Conservation (phyloP, 495 filamentous ascomycete species). For the Penicillium mononematosum region DNA sequence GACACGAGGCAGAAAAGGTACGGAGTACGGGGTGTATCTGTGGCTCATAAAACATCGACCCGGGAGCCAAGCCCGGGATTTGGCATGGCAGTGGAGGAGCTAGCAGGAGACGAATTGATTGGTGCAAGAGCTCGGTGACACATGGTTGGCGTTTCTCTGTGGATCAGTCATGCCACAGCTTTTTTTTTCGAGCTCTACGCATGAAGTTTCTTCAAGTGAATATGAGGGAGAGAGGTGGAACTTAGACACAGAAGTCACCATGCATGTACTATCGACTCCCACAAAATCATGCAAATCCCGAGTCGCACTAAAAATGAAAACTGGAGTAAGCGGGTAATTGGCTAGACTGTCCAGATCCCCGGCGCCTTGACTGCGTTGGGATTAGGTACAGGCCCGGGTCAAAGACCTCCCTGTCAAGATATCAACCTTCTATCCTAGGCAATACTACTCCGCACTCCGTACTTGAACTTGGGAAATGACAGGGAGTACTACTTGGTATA, state of each 20-base stretch:
- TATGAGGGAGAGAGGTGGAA: not conserved
- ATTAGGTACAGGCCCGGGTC: not conserved
- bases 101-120: constrained; percentile 1
- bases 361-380: constrained; percentile 13
- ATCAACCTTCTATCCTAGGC: constrained; percentile 1
- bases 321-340: not conserved
- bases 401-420: not conserved
- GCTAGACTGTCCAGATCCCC: constrained; percentile 4
- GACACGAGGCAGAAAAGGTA: not conserved
- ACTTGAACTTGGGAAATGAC: not conserved
- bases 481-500: not conserved
- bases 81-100: constrained; percentile 1
- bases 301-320: not conserved
- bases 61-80: constrained; percentile 12
- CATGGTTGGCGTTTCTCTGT: constrained; percentile 16
- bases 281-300: constrained; percentile 1
- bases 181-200: not conserved
- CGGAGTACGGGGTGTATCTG: not conserved
- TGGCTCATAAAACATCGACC: not conserved
- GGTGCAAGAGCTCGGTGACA: constrained; percentile 18
- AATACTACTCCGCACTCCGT: too few relatives aligned
- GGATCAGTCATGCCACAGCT: not conserved
- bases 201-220: not conserved
- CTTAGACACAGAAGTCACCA: not conserved
- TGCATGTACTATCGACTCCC: not conserved